Evolutionary conservation across 148 eudicot species (phyloP), one percentile per base, ranked within the genome.

Genomic region (Rhododendron henanense): DNA sequence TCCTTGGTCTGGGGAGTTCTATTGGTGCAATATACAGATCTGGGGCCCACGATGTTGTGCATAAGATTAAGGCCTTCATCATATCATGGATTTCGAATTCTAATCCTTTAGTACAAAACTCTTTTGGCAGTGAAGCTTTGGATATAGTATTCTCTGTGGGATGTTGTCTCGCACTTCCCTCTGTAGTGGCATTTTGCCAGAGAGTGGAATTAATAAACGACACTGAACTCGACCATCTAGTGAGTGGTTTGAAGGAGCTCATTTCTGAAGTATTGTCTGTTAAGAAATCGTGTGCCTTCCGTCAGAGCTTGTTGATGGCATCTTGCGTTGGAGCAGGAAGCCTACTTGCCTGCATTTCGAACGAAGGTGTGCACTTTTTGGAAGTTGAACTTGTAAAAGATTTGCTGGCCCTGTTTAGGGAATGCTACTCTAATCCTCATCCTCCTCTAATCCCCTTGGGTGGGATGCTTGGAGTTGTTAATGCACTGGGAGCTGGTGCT

Each of bases 401-500:
- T 81, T 80, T 95, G 78, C 90, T 97, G 79, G 89, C 78, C 44
- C 76, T 92, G 47, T 93, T 90, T 83, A 91, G 91, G 90, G 87
- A 87, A 86, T 85, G 87, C 79, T 97, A 95, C 90, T 86, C 96
- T 25, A 85, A 85, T 87, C 85, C 93, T 74, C 89, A 94, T 75
- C 95, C 94, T 83, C 96, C 92, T 75, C 88, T 93, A 83, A 85
- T 93, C 79, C 95, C 94, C 90, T 90, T 97, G 41, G 98, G 98
- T 92, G 99, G 96, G 15, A 92, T 94, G 94, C 91, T 97, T 85
- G 99, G 98, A 87, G 90, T 94, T 84, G 91, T 95, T 48, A 97
- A 94, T 91, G 91, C 94, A 81, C 87, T 97, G 90, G 99, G 99
- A 80, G 98, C 95, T 84, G 92, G 95, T 87, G 95, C 95, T 51